Evolutionary conservation across 208 protist genomes (phyloP).

Genomic region (Leishmania amazonensis): DNA sequence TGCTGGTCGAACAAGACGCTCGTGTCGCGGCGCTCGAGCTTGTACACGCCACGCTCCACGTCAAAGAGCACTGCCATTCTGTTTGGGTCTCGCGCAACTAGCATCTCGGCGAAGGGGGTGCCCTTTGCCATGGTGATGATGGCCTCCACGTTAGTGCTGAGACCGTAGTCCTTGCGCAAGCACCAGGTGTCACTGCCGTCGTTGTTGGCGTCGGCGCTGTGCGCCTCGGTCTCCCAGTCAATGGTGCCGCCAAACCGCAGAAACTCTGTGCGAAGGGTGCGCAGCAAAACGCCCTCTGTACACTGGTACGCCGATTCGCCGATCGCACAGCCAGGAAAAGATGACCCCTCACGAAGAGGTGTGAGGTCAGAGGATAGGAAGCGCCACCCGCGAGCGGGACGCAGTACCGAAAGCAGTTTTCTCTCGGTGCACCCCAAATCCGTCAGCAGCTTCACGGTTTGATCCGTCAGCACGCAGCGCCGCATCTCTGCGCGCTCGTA

Average conservation of each 20-base stretch:
- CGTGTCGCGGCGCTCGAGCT: conserved; percentile 9
- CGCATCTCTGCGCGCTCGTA: conserved; percentile 46
- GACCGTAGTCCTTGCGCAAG: conserved; percentile 73
- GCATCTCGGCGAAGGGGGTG: conserved; percentile 33
- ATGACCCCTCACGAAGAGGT: conserved; percentile 44
- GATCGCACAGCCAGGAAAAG: conserved; percentile 73
- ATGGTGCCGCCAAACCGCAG: conserved; percentile 74
- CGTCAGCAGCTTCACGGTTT: conserved; percentile 68
- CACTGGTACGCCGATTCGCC: conserved; percentile 76
- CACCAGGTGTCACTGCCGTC: conserved; percentile 74
- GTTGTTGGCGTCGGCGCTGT: conserved; percentile 61
- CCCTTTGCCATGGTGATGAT: conserved; percentile 62
- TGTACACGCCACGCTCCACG: conserved; percentile 49
- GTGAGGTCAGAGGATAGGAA: conserved; percentile 54
- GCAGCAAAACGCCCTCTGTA: conserved; percentile 58
- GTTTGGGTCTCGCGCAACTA: conserved; percentile 72
- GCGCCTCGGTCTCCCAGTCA: conserved; percentile 62
- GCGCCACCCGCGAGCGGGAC: conserved; percentile 60
- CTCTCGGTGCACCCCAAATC: conserved; percentile 71
- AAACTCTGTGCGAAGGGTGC: conserved; percentile 71
- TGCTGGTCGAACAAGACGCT: conserved; percentile 41
- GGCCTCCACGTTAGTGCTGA: conserved; percentile 56
- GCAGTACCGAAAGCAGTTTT: conserved; percentile 50
- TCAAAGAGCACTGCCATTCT: conserved; percentile 68
- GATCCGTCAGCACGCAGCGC: conserved; percentile 70